Conservation (phyloP, 495 filamentous ascomycete genomes). For the Penicillium lividum region DNA sequence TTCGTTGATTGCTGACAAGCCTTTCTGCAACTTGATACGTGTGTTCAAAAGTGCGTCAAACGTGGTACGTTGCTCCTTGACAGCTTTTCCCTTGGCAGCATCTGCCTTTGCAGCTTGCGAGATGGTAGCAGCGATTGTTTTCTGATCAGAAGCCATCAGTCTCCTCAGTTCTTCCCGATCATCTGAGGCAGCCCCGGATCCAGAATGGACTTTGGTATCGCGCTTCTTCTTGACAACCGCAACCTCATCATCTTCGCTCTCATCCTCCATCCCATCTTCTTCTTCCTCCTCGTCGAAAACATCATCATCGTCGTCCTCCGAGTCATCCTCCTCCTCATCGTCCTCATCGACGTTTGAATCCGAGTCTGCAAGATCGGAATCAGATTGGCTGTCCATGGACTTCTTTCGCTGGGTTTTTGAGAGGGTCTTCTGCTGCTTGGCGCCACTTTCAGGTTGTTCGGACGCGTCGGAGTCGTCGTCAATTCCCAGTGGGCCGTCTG, state of each 20-base stretch:
- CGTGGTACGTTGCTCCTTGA: constrained; percentile 76
- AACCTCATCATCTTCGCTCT: background rate
- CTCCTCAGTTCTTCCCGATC: constrained; percentile 62
- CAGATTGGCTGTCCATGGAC: no score
- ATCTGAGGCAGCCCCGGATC: constrained; percentile 3
- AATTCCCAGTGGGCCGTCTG: constrained; percentile 14
- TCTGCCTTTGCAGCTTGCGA: constrained; percentile 75
- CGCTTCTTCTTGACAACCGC: background rate
- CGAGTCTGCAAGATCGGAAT: constrained; percentile 8
- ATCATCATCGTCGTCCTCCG: constrained; percentile 15
- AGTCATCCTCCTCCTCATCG: constrained; percentile 17
- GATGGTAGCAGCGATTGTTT: constrained; percentile 65
- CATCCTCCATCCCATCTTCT: constrained; percentile 31
- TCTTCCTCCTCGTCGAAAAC: constrained; percentile 27
- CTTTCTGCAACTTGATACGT: constrained; percentile 89
- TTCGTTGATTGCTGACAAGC: constrained; percentile 77
- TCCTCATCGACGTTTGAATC: constrained; percentile 20
- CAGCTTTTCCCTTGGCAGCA: constrained; percentile 78
- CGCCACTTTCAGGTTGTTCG: background rate
- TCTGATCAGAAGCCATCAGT: constrained; percentile 72
- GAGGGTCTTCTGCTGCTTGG: background rate
- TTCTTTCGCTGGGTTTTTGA: background rate
- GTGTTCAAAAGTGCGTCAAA: constrained; percentile 87
- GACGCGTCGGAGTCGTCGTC: background rate
- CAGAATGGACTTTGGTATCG: background rate